These are phyloP conservation scores for Nematodospora valgi DNA, from an alignment of 805 yeast genomes.

Conservation along the genomic window DNA sequence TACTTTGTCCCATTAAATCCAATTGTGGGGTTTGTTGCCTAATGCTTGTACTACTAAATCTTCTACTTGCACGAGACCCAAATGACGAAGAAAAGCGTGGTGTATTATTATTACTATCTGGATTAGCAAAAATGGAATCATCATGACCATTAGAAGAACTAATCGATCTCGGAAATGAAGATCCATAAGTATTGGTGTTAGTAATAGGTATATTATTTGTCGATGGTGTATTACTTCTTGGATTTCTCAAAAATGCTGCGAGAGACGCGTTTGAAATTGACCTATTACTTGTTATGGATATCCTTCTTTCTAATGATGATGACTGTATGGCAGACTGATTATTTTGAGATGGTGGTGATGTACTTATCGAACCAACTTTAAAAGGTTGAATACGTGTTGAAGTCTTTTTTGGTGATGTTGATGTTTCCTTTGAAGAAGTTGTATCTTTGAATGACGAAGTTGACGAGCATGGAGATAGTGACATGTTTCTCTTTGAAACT, in stretches of 20 bases:
- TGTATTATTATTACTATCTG: slow-evolving; percentile 27
- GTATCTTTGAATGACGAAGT: slow-evolving; percentile 11
- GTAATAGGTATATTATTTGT: slow-evolving; percentile 23
- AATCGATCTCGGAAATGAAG: slow-evolving; percentile 32
- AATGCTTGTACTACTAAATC: slow-evolving; percentile 37
- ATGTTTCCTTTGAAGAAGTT: slow-evolving; percentile 9
- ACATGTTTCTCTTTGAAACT: not conserved
- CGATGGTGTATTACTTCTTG: slow-evolving; percentile 44
- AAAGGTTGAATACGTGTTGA: slow-evolving; percentile 47
- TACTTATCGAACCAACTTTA: slow-evolving; percentile 57
- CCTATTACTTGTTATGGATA: slow-evolving; percentile 43
- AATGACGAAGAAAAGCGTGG: slow-evolving; percentile 72
- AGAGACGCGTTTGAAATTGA: slow-evolving; percentile 52
- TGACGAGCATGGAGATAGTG: slow-evolving; percentile 25
- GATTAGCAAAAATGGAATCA: slow-evolving; percentile 15
- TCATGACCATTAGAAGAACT: slow-evolving; percentile 39
- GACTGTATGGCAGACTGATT: slow-evolving; percentile 12
- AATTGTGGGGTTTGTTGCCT: slow-evolving; percentile 20
- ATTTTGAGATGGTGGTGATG: slow-evolving; percentile 29
- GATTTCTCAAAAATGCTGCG: slow-evolving; percentile 50
- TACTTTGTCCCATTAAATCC: slow-evolving; percentile 15
- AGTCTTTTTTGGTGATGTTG: slow-evolving; percentile 10
- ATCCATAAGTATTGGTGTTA: slow-evolving; percentile 8
- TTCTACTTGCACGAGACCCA: slow-evolving; percentile 59
- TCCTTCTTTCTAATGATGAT: slow-evolving; percentile 33